Percentiles rank a stretch among this genome's conserved stretches.
phyloP scores from a whole-genome alignment of 148 eudicot species.

The Vaccinium macrocarpon region DNA sequence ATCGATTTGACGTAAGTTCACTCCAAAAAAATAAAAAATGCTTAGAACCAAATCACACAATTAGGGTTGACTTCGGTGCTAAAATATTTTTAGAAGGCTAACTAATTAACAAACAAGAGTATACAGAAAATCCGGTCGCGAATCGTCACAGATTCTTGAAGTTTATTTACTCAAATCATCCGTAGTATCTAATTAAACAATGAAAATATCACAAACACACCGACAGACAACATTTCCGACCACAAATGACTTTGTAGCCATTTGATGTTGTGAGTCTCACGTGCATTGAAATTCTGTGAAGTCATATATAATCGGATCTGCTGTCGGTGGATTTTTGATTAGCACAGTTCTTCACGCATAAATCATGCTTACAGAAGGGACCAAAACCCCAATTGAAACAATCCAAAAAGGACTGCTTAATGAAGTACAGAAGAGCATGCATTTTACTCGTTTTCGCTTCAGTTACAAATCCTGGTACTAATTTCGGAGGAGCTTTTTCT shows the following conservation, averaged over 20 bases:
- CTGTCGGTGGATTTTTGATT: too few species aligned
- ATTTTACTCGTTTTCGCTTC: too few species aligned
- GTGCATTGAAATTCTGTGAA: too few species aligned
- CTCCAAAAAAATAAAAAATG: background rate
- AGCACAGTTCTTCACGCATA: too few species aligned
- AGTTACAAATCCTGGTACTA: too few species aligned
- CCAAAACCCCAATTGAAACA: background rate
- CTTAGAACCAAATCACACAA: background rate
- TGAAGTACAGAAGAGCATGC: background rate
- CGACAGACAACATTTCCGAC: too few species aligned
- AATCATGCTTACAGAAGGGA: background rate
- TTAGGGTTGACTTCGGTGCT: conserved; percentile 1
- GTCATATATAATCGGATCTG: too few species aligned
- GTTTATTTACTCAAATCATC: background rate
- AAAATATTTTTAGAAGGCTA: background rate
- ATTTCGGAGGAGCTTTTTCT: too few species aligned
- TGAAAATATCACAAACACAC: too few species aligned
- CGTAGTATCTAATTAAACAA: background rate
- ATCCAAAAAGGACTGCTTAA: background rate
- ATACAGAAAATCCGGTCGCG: background rate
- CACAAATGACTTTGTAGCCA: too few species aligned
- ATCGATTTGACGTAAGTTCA: background rate
- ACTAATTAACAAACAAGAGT: background rate
- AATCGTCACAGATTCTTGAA: background rate
- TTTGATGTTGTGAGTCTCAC: too few species aligned